A percentile compares a stretch with the other conserved stretches of the same genome.
phyloP scores from a whole-genome alignment of 2,329 filamentous ascomycete species.

The Fusarium armeniacum region DNA sequence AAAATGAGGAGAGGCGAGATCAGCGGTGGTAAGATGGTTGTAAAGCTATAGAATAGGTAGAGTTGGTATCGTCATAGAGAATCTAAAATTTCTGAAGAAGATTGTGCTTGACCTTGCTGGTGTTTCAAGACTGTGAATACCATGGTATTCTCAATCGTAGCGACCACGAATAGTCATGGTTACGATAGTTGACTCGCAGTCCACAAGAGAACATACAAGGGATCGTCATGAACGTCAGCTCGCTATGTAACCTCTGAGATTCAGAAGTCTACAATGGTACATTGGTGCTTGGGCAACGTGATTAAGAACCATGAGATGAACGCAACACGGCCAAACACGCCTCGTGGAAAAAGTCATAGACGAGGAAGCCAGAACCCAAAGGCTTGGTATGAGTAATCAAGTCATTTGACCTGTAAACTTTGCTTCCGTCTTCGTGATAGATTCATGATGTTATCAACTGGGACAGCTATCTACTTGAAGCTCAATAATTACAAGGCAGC shows the following conservation, averaged over 20 bases:
- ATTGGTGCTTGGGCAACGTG: not conserved
- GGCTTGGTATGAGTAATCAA: too few species aligned
- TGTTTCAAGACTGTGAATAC: not conserved
- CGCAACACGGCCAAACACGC: accelerated
- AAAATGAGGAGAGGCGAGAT: slow-evolving; percentile 75
- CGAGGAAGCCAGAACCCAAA: too few species aligned
- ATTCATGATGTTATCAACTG: not conserved
- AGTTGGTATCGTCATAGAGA: too few species aligned
- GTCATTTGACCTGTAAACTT: too few species aligned
- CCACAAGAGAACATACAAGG: not conserved
- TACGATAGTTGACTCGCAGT: not conserved
- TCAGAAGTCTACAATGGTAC: not conserved
- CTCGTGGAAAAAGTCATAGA: too few species aligned
- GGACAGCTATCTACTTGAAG: not conserved
- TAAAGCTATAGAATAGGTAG: not conserved
- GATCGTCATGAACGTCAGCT: too few species aligned
- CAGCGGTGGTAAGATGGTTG: slow-evolving; percentile 76
- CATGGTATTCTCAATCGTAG: not conserved
- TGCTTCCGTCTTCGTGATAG: too few species aligned
- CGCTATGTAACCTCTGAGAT: too few species aligned
- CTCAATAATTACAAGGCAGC: not conserved
- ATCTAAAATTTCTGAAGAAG: not conserved
- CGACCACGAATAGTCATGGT: not conserved
- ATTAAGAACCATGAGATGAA: not conserved
- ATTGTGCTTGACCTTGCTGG: too few species aligned